Percentiles rank a stretch among this genome's conserved stretches.
Conservation (phyloP, 129 eudicot genomes). For the sunflower (Helianthus annuus) region DNA sequence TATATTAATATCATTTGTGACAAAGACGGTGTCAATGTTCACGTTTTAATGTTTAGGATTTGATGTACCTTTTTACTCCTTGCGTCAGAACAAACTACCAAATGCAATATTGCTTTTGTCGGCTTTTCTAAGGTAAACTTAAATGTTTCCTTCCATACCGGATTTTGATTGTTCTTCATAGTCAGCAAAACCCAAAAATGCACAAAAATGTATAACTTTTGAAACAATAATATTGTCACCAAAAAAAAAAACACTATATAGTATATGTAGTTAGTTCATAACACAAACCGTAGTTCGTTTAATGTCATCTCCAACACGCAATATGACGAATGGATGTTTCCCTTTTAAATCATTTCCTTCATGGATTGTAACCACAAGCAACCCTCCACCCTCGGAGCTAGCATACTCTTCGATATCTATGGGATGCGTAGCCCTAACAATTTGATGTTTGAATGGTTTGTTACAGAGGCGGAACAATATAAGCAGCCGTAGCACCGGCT, state of each 20-base stretch:
- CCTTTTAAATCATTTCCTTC: conserved; percentile 70
- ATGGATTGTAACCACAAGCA: conserved; percentile 64
- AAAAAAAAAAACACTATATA: too few species aligned
- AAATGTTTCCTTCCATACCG: conserved; percentile 69
- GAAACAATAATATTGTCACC: not conserved
- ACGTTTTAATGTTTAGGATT: not conserved
- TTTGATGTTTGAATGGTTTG: not conserved
- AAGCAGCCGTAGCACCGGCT: too few species aligned
- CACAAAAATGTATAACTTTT: not conserved
- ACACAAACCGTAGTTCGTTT: conserved; percentile 50
- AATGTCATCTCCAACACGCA: conserved; percentile 55
- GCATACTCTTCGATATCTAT: conserved; percentile 4
- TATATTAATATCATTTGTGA: too few species aligned
- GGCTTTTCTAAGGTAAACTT: conserved; percentile 63
- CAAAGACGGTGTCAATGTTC: too few species aligned
- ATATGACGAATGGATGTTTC: conserved; percentile 54
- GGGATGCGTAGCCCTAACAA: not conserved
- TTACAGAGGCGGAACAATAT: too few species aligned
- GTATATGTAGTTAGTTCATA: not conserved
- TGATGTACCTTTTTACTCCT: conserved; percentile 53
- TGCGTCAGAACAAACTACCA: conserved; percentile 54
- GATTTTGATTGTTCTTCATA: conserved; percentile 61
- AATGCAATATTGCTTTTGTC: conserved; percentile 46
- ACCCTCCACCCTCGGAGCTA: conserved; percentile 52
- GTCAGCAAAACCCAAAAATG: conserved; percentile 20